Evolutionary conservation across 148 eudicot species (phyloP).

Genomic region (Vaccinium macrocarpon): DNA sequence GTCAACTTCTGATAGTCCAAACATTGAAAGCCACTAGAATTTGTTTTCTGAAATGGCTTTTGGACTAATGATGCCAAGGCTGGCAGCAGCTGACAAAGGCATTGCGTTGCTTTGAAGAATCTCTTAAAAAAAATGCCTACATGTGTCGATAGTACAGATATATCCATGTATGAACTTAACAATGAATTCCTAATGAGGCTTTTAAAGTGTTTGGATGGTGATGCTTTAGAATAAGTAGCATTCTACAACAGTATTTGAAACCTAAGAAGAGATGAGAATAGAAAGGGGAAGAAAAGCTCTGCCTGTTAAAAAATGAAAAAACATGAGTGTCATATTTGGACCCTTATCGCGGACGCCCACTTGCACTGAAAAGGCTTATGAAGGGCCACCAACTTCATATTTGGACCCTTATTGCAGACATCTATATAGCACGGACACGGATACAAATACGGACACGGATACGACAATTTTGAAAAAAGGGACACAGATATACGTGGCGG

Average conservation of each 20-base stretch:
- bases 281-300: background rate
- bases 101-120: background rate
- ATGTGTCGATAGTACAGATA: background rate
- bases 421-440: too few relatives aligned
- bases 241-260: background rate
- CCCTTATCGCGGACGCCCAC: background rate
- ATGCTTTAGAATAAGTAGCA: background rate
- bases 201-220: background rate
- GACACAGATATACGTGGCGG: too few relatives aligned
- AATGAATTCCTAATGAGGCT: background rate
- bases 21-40: background rate
- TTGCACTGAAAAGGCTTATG: background rate
- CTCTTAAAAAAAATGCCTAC: background rate
- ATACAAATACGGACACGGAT: too few relatives aligned
- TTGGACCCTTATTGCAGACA: too few relatives aligned
- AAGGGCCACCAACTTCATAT: background rate
- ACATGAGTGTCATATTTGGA: background rate
- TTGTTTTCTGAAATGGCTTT: background rate
- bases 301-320: background rate
- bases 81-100: constrained; percentile 8
- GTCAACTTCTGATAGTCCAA: constrained; percentile 1
- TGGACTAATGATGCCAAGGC: constrained; percentile 1
- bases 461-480: too few relatives aligned
- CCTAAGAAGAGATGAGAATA: background rate
- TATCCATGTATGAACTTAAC: background rate